Evolutionary conservation across 1,284 basidiomycete genomes (phyloP), one percentile per base, ranked within the genome.

Genomic region (Cerioporus squamosus): DNA sequence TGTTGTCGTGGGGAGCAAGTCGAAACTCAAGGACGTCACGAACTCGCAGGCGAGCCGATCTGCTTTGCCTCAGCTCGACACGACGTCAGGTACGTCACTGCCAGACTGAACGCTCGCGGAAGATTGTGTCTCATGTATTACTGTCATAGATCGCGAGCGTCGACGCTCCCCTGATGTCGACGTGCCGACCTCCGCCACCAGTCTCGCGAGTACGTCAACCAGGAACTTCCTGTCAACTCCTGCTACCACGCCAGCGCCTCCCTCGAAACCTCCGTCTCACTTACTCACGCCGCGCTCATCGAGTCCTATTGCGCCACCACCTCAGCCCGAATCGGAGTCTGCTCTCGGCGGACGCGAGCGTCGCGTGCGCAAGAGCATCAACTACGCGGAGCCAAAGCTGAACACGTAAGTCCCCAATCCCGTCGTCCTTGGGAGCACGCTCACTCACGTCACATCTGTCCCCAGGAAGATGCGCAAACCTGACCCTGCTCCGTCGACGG

Each of bases 381-480:
- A 94, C 71, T 95, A 95, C 68, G 82, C 93, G 1, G 93, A 95
- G 72, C 93, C 93, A 12, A 95, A 93, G 73, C 79, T 95, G 29
- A 94, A 93, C 72, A 94, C 91, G 92, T 94, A 72, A 64, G 90
- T 86, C 29, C 44, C 29, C 39, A 12, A 49, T 17, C 18, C 18
- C 29, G 24, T 46, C 57, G 20, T 49, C 53, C 26, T 18, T 51
- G 17, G 53, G 50, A 49, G 55, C 49, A 44, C 31, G 18, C 20
- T 39, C 33, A 39, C 49, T 59, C 36, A 60, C 48, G 24, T 49
- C 50, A 47, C 44, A 43, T 42, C 18, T 24, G 10, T 51, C 44
- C 62, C 55, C 66, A 94, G 91, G 47, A 95, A 95, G 85, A 94
- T 95, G 93, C 88, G 93, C 45, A 94, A 94, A 75, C 92, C 93